phyloP scores from a whole-genome alignment of 805 yeast genomes.

The Candida silvicultrix region DNA sequence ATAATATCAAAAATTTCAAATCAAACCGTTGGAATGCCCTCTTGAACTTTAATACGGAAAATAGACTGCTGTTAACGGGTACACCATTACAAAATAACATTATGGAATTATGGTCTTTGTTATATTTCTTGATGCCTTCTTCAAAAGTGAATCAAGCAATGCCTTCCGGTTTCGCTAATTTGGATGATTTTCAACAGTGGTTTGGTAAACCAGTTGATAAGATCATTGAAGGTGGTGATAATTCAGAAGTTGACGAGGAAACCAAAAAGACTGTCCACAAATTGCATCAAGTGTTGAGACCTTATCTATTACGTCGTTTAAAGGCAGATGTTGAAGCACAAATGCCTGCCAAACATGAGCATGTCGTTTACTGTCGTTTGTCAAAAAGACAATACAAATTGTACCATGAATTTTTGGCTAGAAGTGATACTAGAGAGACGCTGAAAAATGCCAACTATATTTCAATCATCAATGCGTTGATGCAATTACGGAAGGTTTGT shows the following conservation, averaged over 20 bases:
- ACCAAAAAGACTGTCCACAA: constrained; percentile 81
- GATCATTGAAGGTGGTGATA: constrained; percentile 69
- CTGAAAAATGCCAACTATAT: constrained; percentile 90
- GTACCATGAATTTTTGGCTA: constrained; percentile 94
- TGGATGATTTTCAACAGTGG: constrained; percentile 97
- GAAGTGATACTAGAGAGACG: constrained; percentile 93
- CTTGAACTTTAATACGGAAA: constrained; percentile 86
- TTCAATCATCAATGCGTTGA: constrained; percentile 91
- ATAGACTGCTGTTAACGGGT: constrained; percentile 86
- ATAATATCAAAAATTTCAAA: constrained; percentile 91
- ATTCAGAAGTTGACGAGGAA: constrained; percentile 56
- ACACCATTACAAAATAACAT: constrained; percentile 95
- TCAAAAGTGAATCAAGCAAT: constrained; percentile 61
- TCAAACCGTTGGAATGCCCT: constrained; percentile 97
- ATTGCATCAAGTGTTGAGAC: constrained; percentile 89
- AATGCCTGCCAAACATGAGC: constrained; percentile 98
- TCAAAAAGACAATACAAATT: constrained; percentile 88
- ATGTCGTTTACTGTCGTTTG: constrained; percentile 83
- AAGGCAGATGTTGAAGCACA: constrained; percentile 97
- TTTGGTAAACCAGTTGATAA: constrained; percentile 96
- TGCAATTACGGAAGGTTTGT: constrained; percentile 96
- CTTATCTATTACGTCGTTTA: constrained; percentile 83
- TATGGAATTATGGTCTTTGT: constrained; percentile 92
- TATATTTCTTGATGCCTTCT: constrained; percentile 95
- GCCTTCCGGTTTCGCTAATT: constrained; percentile 91